phyloP scores from a whole-genome alignment of 371 early-diverging fungal species.

The Funneliformis caledonium region DNA sequence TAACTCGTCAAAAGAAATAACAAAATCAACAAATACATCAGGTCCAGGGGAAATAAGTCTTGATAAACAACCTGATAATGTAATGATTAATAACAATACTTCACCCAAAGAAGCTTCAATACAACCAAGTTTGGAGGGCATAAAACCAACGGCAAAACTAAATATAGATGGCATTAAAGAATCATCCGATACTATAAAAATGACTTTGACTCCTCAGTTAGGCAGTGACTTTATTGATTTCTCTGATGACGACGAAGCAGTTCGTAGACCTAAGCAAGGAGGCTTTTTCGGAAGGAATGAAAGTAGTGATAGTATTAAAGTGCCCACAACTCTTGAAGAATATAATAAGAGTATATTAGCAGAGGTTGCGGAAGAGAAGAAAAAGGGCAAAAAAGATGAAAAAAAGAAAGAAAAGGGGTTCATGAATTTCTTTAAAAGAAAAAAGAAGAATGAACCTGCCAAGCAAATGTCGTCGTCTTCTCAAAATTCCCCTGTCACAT shows the following conservation, averaged over 20 bases:
- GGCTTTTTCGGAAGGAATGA: background rate
- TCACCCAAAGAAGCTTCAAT: background rate
- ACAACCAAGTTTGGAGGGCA: background rate
- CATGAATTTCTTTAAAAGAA: constrained; percentile 27
- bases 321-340: background rate
- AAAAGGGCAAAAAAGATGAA: constrained; percentile 6
- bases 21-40: background rate
- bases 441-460: constrained; percentile 11
- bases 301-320: background rate
- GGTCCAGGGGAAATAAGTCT: background rate
- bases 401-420: constrained; percentile 26
- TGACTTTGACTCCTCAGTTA: constrained; percentile 26
- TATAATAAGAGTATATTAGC: background rate
- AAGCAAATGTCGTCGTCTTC: background rate
- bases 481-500: background rate
- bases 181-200: constrained; percentile 4
- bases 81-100: background rate
- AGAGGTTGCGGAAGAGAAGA: constrained; percentile 22
- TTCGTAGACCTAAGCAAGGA: background rate
- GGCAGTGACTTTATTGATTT: constrained; percentile 40
- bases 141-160: background rate
- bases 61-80: background rate
- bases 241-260: constrained; percentile 19
- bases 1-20: background rate
- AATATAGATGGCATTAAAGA: background rate